A percentile compares a stretch with the other conserved stretches of the same genome.
These are phyloP conservation scores for Coemansia sp. DNA, from an alignment of 192 early-diverging fungal species.

Conservation along the genomic window DNA sequence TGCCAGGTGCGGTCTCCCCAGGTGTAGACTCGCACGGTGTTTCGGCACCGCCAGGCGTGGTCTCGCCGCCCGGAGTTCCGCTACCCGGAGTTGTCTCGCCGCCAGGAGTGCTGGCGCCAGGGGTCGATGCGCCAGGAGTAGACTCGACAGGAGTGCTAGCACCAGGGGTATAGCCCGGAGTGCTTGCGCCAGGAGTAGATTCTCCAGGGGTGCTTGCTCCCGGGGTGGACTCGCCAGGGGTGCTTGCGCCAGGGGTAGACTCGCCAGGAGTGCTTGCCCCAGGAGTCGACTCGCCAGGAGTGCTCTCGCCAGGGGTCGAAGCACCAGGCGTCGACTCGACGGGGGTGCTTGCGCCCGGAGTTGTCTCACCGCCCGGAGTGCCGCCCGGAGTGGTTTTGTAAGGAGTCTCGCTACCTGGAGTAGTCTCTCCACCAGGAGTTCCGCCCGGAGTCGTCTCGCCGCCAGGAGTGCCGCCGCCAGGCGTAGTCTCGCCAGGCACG, in stretches of 20 bases:
- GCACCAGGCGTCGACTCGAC: neutral
- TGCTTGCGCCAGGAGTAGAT: neutral
- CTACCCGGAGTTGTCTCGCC: constrained; percentile 7
- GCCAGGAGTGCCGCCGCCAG: neutral
- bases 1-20: constrained; percentile 7
- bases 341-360: neutral
- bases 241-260: constrained; percentile 4
- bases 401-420: constrained; percentile 8
- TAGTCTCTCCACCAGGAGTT: constrained; percentile 5
- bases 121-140: neutral
- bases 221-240: constrained; percentile 11
- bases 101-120: neutral
- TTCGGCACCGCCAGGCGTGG: constrained; percentile 19
- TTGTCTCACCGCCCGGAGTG: constrained; percentile 9
- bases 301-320: constrained; percentile 6
- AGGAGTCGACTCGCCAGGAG: constrained; percentile 10
- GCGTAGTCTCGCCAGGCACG: neutral
- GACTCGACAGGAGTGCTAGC: neutral
- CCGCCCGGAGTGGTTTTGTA: neutral
- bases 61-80: constrained; percentile 5
- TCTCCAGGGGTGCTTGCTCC: constrained; percentile 2
- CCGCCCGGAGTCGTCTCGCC: constrained; percentile 4
- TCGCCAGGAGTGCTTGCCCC: constrained; percentile 13
- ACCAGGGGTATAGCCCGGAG: neutral
- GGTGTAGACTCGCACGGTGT: constrained; percentile 5